These are phyloP conservation scores for Cladophialophora psammophila DNA, from an alignment of 2,329 filamentous ascomycete genomes.

Conservation along the genomic window DNA sequence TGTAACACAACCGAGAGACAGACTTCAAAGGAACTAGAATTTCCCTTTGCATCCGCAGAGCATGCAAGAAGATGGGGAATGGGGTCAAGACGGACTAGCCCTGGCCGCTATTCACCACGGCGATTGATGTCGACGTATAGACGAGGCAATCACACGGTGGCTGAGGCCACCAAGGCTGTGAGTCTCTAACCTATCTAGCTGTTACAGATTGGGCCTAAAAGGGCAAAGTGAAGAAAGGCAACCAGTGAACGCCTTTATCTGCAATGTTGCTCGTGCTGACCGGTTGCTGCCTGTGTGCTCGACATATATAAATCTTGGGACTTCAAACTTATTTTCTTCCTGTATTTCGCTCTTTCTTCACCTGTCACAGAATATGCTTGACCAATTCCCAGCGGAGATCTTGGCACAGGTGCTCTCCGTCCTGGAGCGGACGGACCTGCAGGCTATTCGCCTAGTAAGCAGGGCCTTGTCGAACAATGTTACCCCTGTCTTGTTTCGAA, in stretches of 20 bases:
- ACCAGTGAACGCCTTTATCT: neutral
- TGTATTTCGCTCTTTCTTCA: neutral
- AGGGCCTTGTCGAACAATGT: conserved; percentile 3
- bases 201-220: neutral
- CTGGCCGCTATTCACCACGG: too few relatives aligned
- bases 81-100: too few relatives aligned
- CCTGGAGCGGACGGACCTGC: conserved; percentile 12
- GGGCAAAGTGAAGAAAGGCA: neutral
- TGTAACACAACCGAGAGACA: too few relatives aligned
- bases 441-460: conserved; percentile 15
- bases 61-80: too few relatives aligned
- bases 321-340: neutral
- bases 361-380: conserved; percentile 17
- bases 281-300: neutral
- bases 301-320: neutral
- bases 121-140: too few relatives aligned
- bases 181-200: too few relatives aligned
- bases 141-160: too few relatives aligned
- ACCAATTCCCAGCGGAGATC: conserved; percentile 18
- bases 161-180: too few relatives aligned
- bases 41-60: too few relatives aligned
- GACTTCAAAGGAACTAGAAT: too few relatives aligned
- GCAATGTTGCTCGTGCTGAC: neutral
- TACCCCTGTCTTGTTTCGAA: conserved; percentile 19
- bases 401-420: conserved; percentile 15